A percentile compares a stretch with the other conserved stretches of the same genome.
phyloP scores from a whole-genome alignment of 176 grass and related monocot species.

The Carex parvula region DNA sequence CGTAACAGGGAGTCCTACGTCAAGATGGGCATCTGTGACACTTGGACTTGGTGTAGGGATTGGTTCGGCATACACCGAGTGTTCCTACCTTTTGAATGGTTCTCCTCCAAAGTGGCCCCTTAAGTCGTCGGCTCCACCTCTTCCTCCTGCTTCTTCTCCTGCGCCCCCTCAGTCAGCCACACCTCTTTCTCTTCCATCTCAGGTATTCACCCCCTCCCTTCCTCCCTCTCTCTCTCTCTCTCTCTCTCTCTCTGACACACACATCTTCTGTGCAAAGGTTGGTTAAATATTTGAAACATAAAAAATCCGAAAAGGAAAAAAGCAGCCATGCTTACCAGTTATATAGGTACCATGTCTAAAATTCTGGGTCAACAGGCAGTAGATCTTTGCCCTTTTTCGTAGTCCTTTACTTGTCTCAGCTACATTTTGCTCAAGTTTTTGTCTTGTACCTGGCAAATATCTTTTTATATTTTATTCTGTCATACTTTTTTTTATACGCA shows the following conservation, averaged over 20 bases:
- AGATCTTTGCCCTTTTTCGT: neutral
- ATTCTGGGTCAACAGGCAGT: neutral
- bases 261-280: neutral
- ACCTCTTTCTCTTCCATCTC: slow-evolving; percentile 32
- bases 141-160: slow-evolving; percentile 11
- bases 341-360: neutral
- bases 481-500: neutral
- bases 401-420: neutral
- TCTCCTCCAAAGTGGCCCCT: slow-evolving; percentile 62
- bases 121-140: slow-evolving; percentile 36
- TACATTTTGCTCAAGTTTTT: neutral
- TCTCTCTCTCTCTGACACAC: neutral
- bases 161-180: neutral
- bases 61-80: slow-evolving; percentile 85
- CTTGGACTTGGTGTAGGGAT: slow-evolving; percentile 85
- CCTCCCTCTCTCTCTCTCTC: neutral
- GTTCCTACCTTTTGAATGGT: slow-evolving; percentile 76
- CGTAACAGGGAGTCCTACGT: slow-evolving; percentile 72
- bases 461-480: neutral
- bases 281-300: neutral
- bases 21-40: slow-evolving; percentile 86
- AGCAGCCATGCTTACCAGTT: neutral
- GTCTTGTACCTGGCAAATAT: neutral
- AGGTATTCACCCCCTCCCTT: slow-evolving; percentile 37
- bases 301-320: neutral